phyloP scores from a whole-genome alignment of 148 eudicot species.

The Nepenthes gracilis region DNA sequence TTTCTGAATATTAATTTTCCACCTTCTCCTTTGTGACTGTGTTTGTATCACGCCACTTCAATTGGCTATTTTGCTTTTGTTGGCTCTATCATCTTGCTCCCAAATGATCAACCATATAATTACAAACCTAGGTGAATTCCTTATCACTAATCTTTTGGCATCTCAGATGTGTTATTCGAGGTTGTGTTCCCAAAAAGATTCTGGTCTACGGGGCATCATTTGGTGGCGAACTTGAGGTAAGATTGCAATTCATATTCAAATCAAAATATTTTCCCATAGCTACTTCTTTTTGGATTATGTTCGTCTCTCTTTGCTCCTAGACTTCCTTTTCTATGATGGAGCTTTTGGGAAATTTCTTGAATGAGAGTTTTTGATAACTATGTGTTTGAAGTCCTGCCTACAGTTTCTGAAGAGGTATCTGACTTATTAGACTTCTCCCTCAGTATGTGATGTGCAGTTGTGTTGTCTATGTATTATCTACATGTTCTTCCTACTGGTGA shows the following conservation, averaged over 20 bases:
- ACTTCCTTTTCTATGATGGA: too few relatives aligned
- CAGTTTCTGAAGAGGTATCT: too few relatives aligned
- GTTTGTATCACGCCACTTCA: too few relatives aligned
- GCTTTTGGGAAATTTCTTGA: too few relatives aligned
- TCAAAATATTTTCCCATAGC: neutral
- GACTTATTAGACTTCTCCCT: too few relatives aligned
- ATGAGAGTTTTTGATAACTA: too few relatives aligned
- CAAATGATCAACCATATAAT: neutral
- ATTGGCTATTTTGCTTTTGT: too few relatives aligned
- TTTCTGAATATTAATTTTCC: neutral
- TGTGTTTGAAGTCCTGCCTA: too few relatives aligned
- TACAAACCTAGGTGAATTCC: neutral
- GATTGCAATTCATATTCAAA: constrained; percentile 5
- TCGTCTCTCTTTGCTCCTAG: too few relatives aligned
- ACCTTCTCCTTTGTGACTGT: neutral
- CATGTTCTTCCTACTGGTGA: too few relatives aligned
- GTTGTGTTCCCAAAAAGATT: constrained; percentile 99
- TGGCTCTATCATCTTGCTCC: neutral
- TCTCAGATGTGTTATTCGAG: constrained; percentile 89
- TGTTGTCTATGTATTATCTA: too few relatives aligned
- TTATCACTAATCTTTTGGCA: neutral
- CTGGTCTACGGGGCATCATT: constrained; percentile 87
- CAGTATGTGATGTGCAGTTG: too few relatives aligned
- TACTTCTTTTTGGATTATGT: neutral
- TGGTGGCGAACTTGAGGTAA: constrained; percentile 91